Evolutionary conservation across 345 rosid genomes (phyloP), one percentile per base, ranked within the genome.

Genomic region (Boechera retrofracta): DNA sequence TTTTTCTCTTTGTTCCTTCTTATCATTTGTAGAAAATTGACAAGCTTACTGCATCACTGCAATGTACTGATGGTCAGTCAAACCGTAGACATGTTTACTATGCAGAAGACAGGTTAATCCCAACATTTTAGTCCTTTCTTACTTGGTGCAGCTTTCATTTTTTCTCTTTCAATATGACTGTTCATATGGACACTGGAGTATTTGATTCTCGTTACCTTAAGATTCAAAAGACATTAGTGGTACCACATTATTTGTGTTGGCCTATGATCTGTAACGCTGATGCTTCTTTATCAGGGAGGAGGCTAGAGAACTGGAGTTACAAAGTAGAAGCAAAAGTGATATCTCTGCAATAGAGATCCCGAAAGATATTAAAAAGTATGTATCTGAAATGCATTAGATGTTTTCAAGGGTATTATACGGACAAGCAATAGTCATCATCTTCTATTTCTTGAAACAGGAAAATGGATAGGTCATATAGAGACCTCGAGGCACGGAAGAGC

Each of bases 51-150:
- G 86, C 91, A 5, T 77, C 81, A 9, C 76, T 94, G 77, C 98
- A 94, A 79, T 91, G 83, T 62, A 71, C 90, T 45, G 88, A 89
- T 77, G 83, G 56, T 57, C 86, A 55, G 24, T 81, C 86, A 2
- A 76, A 65, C 51, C 74, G 85, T 32, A 84, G 56, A 69, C 97
- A 94, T 77, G 79, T 88, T 26, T 89, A 91, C 84, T 90, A 67
- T 24, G 97, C 88, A 10, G 97, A 94, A 72, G 93, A 89, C 86
- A 91, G 93, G 97, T 91, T 64, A 65, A 12, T 63, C 70, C 61
- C 72, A 32, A 66, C 28, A 16, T 7, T 10, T 67, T 47, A 49
- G 11, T 4, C 33, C 33, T 61, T 66, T 59, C 55, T 51, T 35
- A 39, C 58, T 55, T 39, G 10, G 44, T 31, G 29, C 33, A 47